Evolutionary conservation across 768 basidiomycete genomes (phyloP), one percentile per base, ranked within the genome.

Genomic region (Nevesoporus exiguus): DNA sequence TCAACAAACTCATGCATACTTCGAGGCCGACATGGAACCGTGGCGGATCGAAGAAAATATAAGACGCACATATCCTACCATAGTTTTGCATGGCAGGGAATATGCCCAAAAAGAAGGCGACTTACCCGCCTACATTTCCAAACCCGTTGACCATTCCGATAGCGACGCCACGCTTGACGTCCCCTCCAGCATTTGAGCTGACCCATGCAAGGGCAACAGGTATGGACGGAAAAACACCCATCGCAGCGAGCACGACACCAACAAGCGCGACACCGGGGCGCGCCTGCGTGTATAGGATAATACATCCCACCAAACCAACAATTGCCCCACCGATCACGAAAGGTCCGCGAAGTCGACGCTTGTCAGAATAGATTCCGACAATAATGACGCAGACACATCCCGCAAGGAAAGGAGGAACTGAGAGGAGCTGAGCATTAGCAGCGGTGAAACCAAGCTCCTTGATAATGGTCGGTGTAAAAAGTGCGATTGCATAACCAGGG

Each of bases 111-210:
- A 40, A n/a, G 37, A 70, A 72, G 13, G 67, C 3, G 10, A 56
- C 69, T 45, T 44, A 77, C 61, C 81, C 81, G 55, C 82, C 81
- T 15, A 83, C 62, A 57, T 82, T 85, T n/a, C 78, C 82, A 40
- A 81, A 51, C 13, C 78, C 79, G 34, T 77, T 76, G 13, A 82
- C 72, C 71, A 81, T 73, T 4, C 78, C 84, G 27, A 83, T 61
- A 0, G 75, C 73, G 8, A 79, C 73, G 42, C 73, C 79, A 45
- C 76, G 74, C 56, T 79, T 78, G 40, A 77, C 49, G 49, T 81
- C 80, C 14, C 83, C 81, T 24, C 83, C 82, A 3, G 78, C 75
- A 39, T 81, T 80, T 5, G 77, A 75, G 7, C 76, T 76, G 2
- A 71, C 74, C 84, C 83, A 85, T 25, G 80, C 77, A 1, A 84